Evolutionary conservation across 2,329 filamentous ascomycete species (phyloP).

Genomic region (Penicillium italicum): DNA sequence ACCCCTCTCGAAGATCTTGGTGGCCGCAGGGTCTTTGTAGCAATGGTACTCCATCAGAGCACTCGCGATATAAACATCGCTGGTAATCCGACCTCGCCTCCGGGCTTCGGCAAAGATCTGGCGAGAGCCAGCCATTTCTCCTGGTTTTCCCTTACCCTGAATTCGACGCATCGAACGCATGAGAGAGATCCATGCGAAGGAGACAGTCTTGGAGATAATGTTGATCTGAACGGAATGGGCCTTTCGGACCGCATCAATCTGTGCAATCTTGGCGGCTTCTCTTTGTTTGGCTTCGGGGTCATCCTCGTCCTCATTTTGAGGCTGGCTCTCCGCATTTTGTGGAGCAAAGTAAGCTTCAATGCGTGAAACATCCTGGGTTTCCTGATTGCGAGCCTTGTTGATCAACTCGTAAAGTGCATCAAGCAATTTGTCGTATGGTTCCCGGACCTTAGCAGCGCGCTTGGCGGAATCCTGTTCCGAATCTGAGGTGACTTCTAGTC

Average conservation of each 20-base stretch:
- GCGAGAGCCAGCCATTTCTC: conserved; percentile 68
- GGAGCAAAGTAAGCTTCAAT: conserved; percentile 54
- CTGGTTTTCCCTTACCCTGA: conserved; percentile 75
- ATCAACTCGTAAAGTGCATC: conserved; percentile 85
- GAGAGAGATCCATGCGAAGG: conserved; percentile 90
- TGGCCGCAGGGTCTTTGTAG: conserved; percentile 88
- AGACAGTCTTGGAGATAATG: conserved; percentile 77
- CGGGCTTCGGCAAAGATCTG: conserved; percentile 87
- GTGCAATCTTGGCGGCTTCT: conserved; percentile 51
- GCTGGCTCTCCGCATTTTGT: conserved; percentile 38
- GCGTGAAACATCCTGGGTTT: conserved; percentile 58
- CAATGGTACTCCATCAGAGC: conserved; percentile 92
- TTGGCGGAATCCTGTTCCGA: conserved; percentile 66
- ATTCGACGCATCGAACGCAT: conserved; percentile 92
- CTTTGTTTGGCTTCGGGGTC: conserved; percentile 51
- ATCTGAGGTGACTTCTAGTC: conserved; percentile 73
- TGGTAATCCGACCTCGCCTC: conserved; percentile 80
- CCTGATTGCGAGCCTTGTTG: conserved; percentile 64
- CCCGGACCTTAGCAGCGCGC: conserved; percentile 69
- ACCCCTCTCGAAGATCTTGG: conserved; percentile 93
- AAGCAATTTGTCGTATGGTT: conserved; percentile 77
- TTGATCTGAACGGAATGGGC: conserved; percentile 70
- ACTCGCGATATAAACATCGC: conserved; percentile 90
- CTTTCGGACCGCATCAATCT: conserved; percentile 58
- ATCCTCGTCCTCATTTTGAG: conserved; percentile 52